Evolutionary conservation across 108 stramenopile species (phyloP).

Genomic region (Fragilariopsis cylindrus): DNA sequence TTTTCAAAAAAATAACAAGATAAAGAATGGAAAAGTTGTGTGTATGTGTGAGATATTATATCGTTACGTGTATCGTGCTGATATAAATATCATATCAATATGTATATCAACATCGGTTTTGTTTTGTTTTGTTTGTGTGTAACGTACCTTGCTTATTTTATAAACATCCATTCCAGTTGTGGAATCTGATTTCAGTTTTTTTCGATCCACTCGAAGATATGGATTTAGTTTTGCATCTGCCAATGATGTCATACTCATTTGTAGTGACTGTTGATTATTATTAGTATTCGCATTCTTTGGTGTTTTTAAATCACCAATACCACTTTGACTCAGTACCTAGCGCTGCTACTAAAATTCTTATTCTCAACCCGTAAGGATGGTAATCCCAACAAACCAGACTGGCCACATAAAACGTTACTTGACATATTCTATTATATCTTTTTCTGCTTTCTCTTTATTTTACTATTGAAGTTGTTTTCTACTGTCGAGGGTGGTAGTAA

Average conservation of each 20-base stretch:
- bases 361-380: background rate
- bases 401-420: constrained; percentile 30
- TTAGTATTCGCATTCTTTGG: background rate
- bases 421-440: background rate
- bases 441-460: background rate
- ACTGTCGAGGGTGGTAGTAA: no score
- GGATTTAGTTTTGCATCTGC: background rate
- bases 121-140: no score
- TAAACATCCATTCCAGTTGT: constrained; percentile 47
- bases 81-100: no score
- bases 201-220: constrained; percentile 16
- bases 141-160: constrained; percentile 78
- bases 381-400: constrained; percentile 23
- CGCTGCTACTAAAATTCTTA: background rate
- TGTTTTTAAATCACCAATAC: background rate
- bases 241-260: background rate
- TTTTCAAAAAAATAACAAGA: background rate
- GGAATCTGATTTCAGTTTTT: constrained; percentile 16
- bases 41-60: no score
- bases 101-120: no score
- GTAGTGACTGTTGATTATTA: background rate
- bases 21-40: no score
- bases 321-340: no score
- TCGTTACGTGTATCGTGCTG: no score
- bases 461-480: background rate